These are phyloP conservation scores for Choanephora cucurbitarum DNA, from an alignment of 371 early-diverging fungal species.

Conservation along the genomic window DNA sequence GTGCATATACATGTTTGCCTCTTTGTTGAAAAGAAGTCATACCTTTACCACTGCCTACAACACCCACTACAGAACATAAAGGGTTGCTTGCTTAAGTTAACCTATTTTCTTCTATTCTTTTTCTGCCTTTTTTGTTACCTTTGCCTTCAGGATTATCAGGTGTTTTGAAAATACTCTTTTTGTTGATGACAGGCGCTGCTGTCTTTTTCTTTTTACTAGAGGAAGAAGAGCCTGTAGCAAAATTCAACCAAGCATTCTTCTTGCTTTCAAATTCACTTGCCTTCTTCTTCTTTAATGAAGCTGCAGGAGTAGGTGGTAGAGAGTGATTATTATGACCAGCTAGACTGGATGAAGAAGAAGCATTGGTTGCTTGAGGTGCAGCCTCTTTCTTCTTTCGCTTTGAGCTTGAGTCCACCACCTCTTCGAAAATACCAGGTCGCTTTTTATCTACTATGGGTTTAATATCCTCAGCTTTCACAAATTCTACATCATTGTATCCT, in stretches of 20 bases:
- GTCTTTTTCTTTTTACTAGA: conserved; percentile 42
- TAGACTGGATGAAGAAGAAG: conserved; percentile 15
- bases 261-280: conserved; percentile 70
- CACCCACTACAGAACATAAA: conserved; percentile 54
- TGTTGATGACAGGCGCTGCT: conserved; percentile 48
- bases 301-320: conserved; percentile 19
- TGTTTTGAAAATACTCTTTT: conserved; percentile 72
- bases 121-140: conserved; percentile 39
- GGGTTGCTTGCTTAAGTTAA: not conserved
- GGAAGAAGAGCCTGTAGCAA: conserved; percentile 55
- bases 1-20: conserved; percentile 65
- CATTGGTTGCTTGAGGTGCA: conserved; percentile 5
- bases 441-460: conserved; percentile 43
- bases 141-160: conserved; percentile 69
- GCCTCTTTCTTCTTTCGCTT: conserved; percentile 24
- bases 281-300: conserved; percentile 47
- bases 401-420: conserved; percentile 26
- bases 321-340: not conserved
- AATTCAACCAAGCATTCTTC: conserved; percentile 80
- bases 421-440: conserved; percentile 48
- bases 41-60: conserved; percentile 69
- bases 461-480: conserved; percentile 64
- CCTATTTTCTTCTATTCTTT: not conserved
- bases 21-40: conserved; percentile 70
- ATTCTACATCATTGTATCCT: conserved; percentile 55